Evolutionary conservation across 345 rosid genomes (phyloP).

Genomic region (Salix purpurea): DNA sequence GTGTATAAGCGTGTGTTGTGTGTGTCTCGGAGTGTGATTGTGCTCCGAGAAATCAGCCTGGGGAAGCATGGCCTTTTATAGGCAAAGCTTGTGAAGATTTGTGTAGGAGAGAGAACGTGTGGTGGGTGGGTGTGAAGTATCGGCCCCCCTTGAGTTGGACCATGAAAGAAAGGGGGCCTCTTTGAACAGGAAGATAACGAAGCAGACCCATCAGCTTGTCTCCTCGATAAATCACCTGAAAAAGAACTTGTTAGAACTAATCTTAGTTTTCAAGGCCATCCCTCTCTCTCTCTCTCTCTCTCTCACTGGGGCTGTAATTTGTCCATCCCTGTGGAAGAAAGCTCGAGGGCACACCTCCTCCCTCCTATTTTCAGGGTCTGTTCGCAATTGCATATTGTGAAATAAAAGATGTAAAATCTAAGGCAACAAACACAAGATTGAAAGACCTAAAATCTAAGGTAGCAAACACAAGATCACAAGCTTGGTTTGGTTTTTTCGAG

Average conservation of each 20-base stretch:
- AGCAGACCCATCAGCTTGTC: slow-evolving; percentile 33
- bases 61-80: background rate
- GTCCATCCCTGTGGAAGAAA: slow-evolving; percentile 15
- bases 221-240: slow-evolving; percentile 33
- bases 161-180: slow-evolving; percentile 17
- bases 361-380: slow-evolving; percentile 18
- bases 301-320: slow-evolving; percentile 7
- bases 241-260: slow-evolving; percentile 22
- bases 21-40: background rate
- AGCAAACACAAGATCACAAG: too few species aligned
- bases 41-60: background rate
- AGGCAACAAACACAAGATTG: background rate
- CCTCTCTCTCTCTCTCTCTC: background rate
- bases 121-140: slow-evolving; percentile 11
- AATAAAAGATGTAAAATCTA: background rate
- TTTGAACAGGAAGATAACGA: slow-evolving; percentile 29
- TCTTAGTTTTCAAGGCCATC: slow-evolving; percentile 18
- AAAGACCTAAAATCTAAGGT: too few species aligned
- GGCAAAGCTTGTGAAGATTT: background rate
- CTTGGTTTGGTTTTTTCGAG: too few species aligned
- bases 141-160: slow-evolving; percentile 5
- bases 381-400: background rate
- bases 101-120: background rate
- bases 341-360: background rate
- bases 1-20: background rate